Conservation (phyloP, 192 early-diverging fungal genomes). For the Backusella parvicylindrica region DNA sequence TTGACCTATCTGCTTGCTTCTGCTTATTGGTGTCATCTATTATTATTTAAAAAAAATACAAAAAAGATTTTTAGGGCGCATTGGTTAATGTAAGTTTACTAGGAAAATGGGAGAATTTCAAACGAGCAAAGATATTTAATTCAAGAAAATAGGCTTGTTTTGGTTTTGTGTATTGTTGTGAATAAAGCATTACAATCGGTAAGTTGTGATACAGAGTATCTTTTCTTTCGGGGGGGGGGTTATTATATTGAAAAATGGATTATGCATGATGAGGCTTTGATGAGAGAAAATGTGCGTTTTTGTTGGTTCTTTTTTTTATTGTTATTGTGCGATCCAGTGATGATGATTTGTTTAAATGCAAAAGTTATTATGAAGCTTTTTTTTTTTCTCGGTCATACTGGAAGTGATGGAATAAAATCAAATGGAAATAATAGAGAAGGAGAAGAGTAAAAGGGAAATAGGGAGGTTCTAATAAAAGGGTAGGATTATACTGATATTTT, state of each 20-base stretch:
- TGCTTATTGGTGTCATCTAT: constrained; percentile 32
- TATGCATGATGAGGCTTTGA: not conserved
- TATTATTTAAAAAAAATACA: constrained; percentile 28
- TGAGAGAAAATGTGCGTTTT: not conserved
- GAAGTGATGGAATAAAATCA: not conserved
- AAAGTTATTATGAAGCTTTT: not conserved
- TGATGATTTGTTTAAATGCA: not conserved
- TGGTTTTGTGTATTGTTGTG: constrained; percentile 42
- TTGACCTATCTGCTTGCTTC: constrained; percentile 35
- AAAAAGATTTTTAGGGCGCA: constrained; percentile 48
- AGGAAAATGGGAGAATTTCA: not conserved
- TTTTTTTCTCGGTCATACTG: not conserved
- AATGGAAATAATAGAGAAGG: not conserved
- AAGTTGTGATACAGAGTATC: constrained; percentile 8
- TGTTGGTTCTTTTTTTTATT: not conserved
- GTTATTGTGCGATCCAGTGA: not conserved
- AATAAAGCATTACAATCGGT: constrained; percentile 51
- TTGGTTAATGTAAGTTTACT: constrained; percentile 43
- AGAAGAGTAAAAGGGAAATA: not conserved
- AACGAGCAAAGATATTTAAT: not conserved
- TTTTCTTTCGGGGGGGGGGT: not conserved
- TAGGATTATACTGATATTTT: not conserved
- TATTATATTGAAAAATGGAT: not conserved
- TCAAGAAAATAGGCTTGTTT: constrained; percentile 30
- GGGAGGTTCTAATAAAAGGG: not conserved